Percentiles rank a stretch among this genome's conserved stretches.
phyloP scores from a whole-genome alignment of 371 early-diverging fungal genomes.

The Rhizopus stolonifer region DNA sequence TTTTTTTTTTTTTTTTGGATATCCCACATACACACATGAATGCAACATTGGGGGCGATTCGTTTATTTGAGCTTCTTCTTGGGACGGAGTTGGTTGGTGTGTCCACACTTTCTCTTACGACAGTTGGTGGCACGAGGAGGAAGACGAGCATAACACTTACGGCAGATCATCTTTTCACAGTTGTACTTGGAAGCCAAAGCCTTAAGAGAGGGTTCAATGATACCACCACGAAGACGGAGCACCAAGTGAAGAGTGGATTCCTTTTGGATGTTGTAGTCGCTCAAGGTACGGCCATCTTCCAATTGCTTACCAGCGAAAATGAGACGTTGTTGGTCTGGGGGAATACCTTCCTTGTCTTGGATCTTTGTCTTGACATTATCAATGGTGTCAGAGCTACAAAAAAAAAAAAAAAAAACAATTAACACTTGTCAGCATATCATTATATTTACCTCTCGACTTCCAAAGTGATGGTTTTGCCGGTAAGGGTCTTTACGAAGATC shows the following conservation, averaged over 20 bases:
- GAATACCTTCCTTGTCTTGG: slow-evolving; percentile 98
- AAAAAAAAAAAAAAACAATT: no score
- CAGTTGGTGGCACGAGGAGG: slow-evolving; percentile 99
- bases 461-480: slow-evolving; percentile 93
- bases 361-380: slow-evolving; percentile 92
- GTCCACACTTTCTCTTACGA: slow-evolving; percentile 99
- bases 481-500: slow-evolving; percentile 88
- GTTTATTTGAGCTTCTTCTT: slow-evolving; percentile 77
- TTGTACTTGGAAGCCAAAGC: slow-evolving; percentile 96
- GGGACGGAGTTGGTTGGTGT: slow-evolving; percentile 97
- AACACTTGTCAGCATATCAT: background rate
- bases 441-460: slow-evolving; percentile 77
- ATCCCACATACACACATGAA: background rate
- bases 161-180: slow-evolving; percentile 99
- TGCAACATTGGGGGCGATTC: slow-evolving; percentile 1
- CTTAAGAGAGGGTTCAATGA: slow-evolving; percentile 94
- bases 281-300: slow-evolving; percentile 90
- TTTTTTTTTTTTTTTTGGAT: background rate
- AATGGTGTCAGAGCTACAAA: slow-evolving; percentile 52
- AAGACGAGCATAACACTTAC: slow-evolving; percentile 98
- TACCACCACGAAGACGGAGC: slow-evolving; percentile 95
- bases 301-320: slow-evolving; percentile 99
- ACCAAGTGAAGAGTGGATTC: slow-evolving; percentile 97
- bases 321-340: slow-evolving; percentile 99
- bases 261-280: slow-evolving; percentile 86